Percentiles rank a stretch among this genome's conserved stretches.
phyloP scores from a whole-genome alignment of 441 rosid genomes.

The Eruca vesicaria region DNA sequence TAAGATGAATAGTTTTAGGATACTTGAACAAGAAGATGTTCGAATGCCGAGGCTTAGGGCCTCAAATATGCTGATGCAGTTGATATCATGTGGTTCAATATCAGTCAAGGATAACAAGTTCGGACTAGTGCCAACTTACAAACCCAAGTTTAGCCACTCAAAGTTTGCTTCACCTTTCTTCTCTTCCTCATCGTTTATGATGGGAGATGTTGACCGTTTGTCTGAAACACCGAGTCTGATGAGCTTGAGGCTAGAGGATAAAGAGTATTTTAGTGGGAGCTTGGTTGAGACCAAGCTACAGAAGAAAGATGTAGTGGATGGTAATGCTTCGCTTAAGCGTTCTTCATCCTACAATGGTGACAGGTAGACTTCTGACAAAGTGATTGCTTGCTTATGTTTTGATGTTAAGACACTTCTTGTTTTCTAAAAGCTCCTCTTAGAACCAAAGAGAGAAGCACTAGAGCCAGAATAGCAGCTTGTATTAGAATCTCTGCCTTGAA shows the following conservation, averaged over 20 bases:
- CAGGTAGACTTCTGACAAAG: conserved; percentile 48
- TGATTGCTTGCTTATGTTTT: not conserved
- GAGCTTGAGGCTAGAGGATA: conserved; percentile 58
- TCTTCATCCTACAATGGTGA: conserved; percentile 95
- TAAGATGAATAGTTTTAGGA: conserved; percentile 91
- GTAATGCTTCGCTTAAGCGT: conserved; percentile 62
- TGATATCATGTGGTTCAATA: conserved; percentile 75
- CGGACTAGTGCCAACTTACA: conserved; percentile 71
- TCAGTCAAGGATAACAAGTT: conserved; percentile 67
- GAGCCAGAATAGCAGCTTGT: not conserved
- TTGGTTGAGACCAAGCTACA: conserved; percentile 66
- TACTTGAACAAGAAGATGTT: conserved; percentile 77
- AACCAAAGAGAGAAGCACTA: not conserved
- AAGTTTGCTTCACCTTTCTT: conserved; percentile 70
- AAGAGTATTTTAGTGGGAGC: conserved; percentile 75
- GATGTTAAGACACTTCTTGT: conserved; percentile 6
- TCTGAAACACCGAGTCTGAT: conserved; percentile 62
- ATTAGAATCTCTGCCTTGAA: not conserved
- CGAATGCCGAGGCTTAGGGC: conserved; percentile 67
- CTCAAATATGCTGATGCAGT: conserved; percentile 60
- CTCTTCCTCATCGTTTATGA: conserved; percentile 67
- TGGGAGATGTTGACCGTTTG: conserved; percentile 76
- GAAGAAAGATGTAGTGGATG: conserved; percentile 44
- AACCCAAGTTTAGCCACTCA: conserved; percentile 70
- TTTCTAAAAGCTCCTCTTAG: not conserved